phyloP scores from a whole-genome alignment of 148 eudicot genomes.

The Rhododendron williamsianum region DNA sequence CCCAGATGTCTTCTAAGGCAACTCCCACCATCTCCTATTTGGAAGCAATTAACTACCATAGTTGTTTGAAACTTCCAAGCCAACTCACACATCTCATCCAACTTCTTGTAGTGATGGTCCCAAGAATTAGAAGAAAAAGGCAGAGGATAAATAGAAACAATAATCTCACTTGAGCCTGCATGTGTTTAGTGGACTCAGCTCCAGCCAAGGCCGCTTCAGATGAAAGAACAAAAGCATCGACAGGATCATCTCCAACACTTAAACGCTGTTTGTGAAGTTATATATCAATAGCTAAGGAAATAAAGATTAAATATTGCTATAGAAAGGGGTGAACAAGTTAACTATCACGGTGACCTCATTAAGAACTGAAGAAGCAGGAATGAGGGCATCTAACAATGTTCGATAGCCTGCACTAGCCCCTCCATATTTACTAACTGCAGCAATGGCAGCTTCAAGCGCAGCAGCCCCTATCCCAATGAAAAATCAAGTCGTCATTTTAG shows the following conservation, averaged over 20 bases:
- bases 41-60: background rate
- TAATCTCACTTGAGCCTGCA: slow-evolving; percentile 75
- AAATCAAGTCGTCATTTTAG: background rate
- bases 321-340: background rate
- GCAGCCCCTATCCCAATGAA: slow-evolving; percentile 54
- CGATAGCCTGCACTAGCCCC: slow-evolving; percentile 93
- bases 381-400: slow-evolving; percentile 87
- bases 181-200: slow-evolving; percentile 78
- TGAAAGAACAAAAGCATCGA: slow-evolving; percentile 64
- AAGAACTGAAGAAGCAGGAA: slow-evolving; percentile 75
- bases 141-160: background rate
- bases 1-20: background rate
- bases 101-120: background rate
- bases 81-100: background rate
- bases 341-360: slow-evolving; percentile 49
- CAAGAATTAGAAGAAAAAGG: background rate
- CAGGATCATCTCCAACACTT: slow-evolving; percentile 67
- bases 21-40: background rate
- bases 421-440: slow-evolving; percentile 85
- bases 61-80: background rate
- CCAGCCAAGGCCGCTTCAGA: slow-evolving; percentile 80
- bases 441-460: slow-evolving; percentile 82
- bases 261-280: slow-evolving; percentile 50
- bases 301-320: background rate
- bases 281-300: slow-evolving; percentile 12